Conservation (phyloP, 306 rosid species). For the Ammopiptanthus mongolicus region DNA sequence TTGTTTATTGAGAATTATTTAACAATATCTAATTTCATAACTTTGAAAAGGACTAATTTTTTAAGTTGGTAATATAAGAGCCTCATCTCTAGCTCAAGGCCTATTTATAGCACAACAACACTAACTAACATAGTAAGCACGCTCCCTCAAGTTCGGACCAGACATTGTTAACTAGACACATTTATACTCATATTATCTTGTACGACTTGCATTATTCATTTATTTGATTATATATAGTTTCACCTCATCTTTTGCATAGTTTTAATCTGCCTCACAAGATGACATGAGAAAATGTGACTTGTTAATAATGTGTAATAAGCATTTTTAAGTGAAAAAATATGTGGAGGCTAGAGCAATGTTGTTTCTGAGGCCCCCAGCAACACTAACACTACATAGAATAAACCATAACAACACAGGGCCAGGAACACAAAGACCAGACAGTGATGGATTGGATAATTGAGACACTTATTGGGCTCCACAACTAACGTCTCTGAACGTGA, state of each 20-base stretch:
- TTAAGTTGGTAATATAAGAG: background rate
- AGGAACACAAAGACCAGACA: background rate
- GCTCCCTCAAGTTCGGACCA: background rate
- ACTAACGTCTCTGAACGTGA: background rate
- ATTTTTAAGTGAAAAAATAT: no score
- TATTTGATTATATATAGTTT: no score
- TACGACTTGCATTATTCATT: no score
- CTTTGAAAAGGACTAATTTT: background rate
- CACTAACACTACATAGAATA: background rate
- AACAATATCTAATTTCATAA: background rate
- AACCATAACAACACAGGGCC: slow-evolving; percentile 13
- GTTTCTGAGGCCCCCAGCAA: background rate
- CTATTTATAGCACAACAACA: background rate
- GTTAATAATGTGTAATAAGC: no score
- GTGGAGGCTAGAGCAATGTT: background rate
- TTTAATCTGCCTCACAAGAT: no score
- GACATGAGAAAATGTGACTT: no score
- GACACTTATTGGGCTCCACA: slow-evolving; percentile 30
- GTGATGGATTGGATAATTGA: slow-evolving; percentile 30
- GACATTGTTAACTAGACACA: no score
- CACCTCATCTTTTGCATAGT: no score
- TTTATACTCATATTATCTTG: no score
- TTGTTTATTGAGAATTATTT: background rate
- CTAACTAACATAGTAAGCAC: background rate
- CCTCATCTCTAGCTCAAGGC: background rate